phyloP scores from a whole-genome alignment of 352 stramenopile genomes.

The Pythium rishiriense region DNA sequence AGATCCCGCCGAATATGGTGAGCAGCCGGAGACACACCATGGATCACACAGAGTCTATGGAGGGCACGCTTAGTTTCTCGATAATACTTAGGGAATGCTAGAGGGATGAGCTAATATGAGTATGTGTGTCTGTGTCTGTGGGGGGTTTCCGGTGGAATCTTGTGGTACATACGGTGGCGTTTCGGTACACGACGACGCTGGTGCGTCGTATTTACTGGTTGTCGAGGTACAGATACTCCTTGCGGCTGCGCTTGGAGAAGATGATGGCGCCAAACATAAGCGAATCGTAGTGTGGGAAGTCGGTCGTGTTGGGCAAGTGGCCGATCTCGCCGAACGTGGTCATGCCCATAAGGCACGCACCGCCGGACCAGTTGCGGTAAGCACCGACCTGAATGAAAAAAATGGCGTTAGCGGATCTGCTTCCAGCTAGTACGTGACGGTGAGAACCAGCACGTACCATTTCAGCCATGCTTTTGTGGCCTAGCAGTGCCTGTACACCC shows the following conservation, averaged over 20 bases:
- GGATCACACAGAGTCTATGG: too few species aligned
- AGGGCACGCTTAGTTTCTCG: too few species aligned
- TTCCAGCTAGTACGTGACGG: too few species aligned
- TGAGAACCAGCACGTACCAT: conserved; percentile 66
- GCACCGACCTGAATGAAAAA: conserved; percentile 57
- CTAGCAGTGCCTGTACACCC: conserved; percentile 79
- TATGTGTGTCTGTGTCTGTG: too few species aligned
- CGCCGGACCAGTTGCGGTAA: conserved; percentile 83
- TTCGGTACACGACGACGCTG: not conserved
- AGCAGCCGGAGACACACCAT: too few species aligned
- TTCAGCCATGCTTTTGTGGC: conserved; percentile 87
- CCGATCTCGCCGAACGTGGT: conserved; percentile 89
- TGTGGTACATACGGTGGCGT: not conserved
- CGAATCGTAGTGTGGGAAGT: conserved; percentile 86
- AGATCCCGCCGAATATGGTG: not conserved
- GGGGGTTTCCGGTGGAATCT: conserved; percentile 1
- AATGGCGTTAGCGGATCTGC: not conserved
- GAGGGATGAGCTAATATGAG: too few species aligned
- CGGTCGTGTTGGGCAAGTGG: conserved; percentile 74
- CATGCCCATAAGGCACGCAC: conserved; percentile 83
- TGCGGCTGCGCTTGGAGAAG: conserved; percentile 84
- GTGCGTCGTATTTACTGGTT: conserved; percentile 22
- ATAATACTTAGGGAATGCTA: too few species aligned
- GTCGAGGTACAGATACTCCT: conserved; percentile 63
- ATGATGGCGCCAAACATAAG: conserved; percentile 90